Base-by-base conservation (phyloP, 352 stramenopile species). In the Globisporangium alternatum region DNA sequence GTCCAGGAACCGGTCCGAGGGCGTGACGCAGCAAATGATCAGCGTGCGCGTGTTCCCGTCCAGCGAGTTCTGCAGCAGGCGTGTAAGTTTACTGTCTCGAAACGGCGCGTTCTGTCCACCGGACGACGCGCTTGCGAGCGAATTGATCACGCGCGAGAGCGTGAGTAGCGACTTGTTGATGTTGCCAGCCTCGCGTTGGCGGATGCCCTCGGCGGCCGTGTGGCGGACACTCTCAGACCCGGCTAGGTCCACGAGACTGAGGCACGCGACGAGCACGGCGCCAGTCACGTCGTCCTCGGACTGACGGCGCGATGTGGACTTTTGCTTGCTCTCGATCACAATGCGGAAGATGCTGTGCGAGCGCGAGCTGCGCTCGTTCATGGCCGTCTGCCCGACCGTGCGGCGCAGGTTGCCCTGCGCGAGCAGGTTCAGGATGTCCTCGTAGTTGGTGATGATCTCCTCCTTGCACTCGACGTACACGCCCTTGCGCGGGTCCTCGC, bases 161-260 rank as follows among this genome's bases (percentile, higher is more conserved):
- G 96, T 98, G 47, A 98, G 83, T 33, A 99, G 83, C 77, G 89
- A 98, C 77, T 97, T 92, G 79, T 99, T 99, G 78, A 99, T 99
- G 69, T 98, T 98, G 25, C 89, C 87, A 44, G 95, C 95, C 70
- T 99, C 97, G 66, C 98, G 97, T 74, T 98, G 91, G 41, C 95
- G 88, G 51, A 96, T 85, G 12, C 97, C 97, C 44, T 97, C 97
- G 1, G 96, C 95, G 7, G 87, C 93, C 33, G 97, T 99, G 72
- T 98, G 89, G 48, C 96, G 81, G 59, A 98, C 85, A 77, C 95
- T 98, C 74, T 99, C 97, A 2, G 91, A 98, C 17, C 98, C 98
- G 1, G 98, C 98, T 3, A 99, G 83, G 77, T 99, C 97, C 31
- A 99, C 97, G 43, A 99, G 82, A 62, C 97, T 99, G 6, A 99